These are phyloP conservation scores for Xylariaceae sp. DNA, from an alignment of 2,329 filamentous ascomycete genomes.

Conservation along the genomic window DNA sequence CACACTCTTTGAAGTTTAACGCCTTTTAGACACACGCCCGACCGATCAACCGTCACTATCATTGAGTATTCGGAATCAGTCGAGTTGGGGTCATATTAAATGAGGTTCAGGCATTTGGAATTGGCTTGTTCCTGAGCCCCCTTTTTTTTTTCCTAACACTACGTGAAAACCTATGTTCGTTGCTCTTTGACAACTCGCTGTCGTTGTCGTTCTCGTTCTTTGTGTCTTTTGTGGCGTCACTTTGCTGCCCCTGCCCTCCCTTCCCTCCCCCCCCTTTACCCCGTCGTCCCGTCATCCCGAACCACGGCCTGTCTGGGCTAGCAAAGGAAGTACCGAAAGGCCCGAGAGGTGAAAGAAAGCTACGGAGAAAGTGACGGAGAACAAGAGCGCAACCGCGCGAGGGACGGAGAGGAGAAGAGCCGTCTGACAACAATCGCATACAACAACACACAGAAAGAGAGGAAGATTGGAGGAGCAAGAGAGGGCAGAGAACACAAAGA, in stretches of 20 bases:
- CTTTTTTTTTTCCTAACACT: not conserved
- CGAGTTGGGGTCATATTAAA: slow-evolving; percentile 4
- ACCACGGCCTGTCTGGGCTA: not conserved
- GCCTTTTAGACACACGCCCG: slow-evolving; percentile 10
- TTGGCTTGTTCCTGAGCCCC: slow-evolving; percentile 1
- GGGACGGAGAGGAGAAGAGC: not conserved
- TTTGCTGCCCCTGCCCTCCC: not conserved
- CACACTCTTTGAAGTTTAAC: slow-evolving; percentile 6
- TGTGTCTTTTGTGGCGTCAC: slow-evolving; percentile 7
- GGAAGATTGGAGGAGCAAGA: not conserved
- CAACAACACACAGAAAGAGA: not conserved
- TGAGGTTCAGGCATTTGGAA: slow-evolving; percentile 1
- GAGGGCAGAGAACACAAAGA: not conserved
- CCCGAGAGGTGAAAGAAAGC: not conserved
- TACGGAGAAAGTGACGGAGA: not conserved
- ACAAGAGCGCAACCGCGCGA: not conserved
- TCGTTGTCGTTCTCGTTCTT: not conserved
- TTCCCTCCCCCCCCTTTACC: not conserved
- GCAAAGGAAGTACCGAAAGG: not conserved
- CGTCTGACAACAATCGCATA: not conserved
- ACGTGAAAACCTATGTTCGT: not conserved
- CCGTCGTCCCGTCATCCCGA: slow-evolving; percentile 1
- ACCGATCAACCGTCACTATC: slow-evolving; percentile 2
- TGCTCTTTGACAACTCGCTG: not conserved
- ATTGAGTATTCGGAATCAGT: not conserved